Evolutionary conservation across 768 basidiomycete species (phyloP).

Genomic region (Xerocomus brunneocitrinus): DNA sequence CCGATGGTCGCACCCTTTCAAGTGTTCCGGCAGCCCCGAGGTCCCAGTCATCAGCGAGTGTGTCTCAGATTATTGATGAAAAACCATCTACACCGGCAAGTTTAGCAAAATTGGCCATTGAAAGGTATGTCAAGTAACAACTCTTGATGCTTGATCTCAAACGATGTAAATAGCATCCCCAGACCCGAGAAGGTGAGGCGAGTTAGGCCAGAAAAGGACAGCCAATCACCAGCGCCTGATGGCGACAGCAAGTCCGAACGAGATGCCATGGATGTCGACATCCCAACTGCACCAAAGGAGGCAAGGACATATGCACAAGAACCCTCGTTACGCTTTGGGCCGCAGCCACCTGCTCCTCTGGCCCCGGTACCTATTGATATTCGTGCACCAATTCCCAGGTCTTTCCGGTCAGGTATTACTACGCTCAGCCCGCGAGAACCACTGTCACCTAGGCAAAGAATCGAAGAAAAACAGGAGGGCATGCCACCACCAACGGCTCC

Average conservation of each 20-base stretch:
- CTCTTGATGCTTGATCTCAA: not conserved
- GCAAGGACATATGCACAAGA: conserved; percentile 24
- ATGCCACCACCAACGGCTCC: conserved; percentile 81
- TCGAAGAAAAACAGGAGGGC: conserved; percentile 38
- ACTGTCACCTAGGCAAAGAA: conserved; percentile 38
- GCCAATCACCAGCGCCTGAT: conserved; percentile 35
- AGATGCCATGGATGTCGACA: conserved; percentile 37
- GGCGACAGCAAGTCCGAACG: conserved; percentile 23
- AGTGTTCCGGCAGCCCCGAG: conserved; percentile 47
- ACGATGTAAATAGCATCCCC: conserved; percentile 48
- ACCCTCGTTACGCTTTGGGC: conserved; percentile 18
- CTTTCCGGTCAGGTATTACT: conserved; percentile 14
- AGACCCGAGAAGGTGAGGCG: conserved; percentile 78
- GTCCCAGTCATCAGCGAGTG: conserved; percentile 41
- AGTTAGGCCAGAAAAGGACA: conserved; percentile 36
- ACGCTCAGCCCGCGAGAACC: conserved; percentile 31
- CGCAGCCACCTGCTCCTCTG: conserved; percentile 12
- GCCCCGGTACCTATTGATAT: conserved; percentile 14
- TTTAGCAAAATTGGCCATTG: conserved; percentile 57
- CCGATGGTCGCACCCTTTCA: conserved; percentile 33
- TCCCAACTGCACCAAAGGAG: conserved; percentile 21
- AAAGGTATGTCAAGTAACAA: conserved; percentile 44
- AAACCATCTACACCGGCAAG: conserved; percentile 29
- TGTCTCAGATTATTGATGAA: conserved; percentile 24
- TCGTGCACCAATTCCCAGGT: conserved; percentile 14